These are phyloP conservation scores for Pythium brachiatum DNA, from an alignment of 352 stramenopile genomes.

Conservation along the genomic window DNA sequence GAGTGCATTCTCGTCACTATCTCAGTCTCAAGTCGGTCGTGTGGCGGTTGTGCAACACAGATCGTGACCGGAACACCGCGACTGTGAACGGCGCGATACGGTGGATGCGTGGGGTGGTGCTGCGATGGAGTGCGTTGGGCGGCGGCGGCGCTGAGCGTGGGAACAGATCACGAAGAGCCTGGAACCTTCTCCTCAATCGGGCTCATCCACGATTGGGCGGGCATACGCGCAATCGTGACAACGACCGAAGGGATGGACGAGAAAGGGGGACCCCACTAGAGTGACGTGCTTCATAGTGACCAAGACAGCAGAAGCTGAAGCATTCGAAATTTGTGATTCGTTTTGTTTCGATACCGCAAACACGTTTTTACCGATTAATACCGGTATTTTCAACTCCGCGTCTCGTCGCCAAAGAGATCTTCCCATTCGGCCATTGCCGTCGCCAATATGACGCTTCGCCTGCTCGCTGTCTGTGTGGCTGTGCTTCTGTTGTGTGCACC, in stretches of 20 bases:
- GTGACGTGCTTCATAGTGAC: not conserved
- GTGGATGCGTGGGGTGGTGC: not conserved
- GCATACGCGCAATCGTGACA: not conserved
- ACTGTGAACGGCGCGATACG: not conserved
- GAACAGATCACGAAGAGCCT: not conserved
- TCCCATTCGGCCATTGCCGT: too few relatives aligned
- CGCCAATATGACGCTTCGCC: not conserved
- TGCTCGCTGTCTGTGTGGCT: not conserved
- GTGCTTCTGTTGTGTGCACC: not conserved
- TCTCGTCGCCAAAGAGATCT: too few relatives aligned
- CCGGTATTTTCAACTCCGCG: too few relatives aligned
- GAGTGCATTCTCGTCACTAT: conserved; percentile 40
- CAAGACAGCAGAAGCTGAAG: too few relatives aligned
- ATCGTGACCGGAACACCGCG: not conserved
- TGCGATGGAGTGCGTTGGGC: not conserved
- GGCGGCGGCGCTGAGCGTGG: not conserved
- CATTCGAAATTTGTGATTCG: too few relatives aligned
- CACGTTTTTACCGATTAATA: too few relatives aligned
- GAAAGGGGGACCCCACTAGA: not conserved
- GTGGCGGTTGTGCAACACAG: not conserved
- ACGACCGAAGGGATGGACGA: not conserved
- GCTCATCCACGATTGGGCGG: not conserved
- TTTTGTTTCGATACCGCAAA: too few relatives aligned
- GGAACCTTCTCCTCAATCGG: not conserved
- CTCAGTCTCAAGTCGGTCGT: too few relatives aligned